A percentile compares a stretch with the other conserved stretches of the same genome.
phyloP scores from a whole-genome alignment of 2,329 filamentous ascomycete genomes.

The Diplocarpon rosae region DNA sequence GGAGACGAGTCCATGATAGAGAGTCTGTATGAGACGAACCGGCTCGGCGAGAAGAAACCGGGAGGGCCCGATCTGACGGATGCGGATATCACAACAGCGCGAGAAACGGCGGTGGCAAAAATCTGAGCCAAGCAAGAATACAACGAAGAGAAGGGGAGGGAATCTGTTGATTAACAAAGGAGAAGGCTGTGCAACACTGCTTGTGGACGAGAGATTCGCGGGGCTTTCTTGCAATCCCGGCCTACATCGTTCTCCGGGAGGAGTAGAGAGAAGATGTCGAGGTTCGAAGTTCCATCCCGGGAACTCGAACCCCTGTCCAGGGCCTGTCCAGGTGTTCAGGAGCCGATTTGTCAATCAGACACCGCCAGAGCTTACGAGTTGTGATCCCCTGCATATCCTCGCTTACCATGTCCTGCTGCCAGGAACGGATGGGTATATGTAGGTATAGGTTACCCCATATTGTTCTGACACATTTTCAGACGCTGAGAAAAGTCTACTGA shows the following conservation, averaged over 20 bases:
- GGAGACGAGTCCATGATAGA: slow-evolving; percentile 54
- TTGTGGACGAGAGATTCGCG: background rate
- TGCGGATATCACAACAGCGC: slow-evolving; percentile 33
- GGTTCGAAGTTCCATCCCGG: too few relatives aligned
- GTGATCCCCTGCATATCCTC: too few relatives aligned
- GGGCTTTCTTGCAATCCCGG: background rate
- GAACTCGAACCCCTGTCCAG: too few relatives aligned
- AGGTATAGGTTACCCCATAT: too few relatives aligned
- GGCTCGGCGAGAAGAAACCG: slow-evolving; percentile 38
- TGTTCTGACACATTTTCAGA: too few relatives aligned
- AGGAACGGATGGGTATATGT: too few relatives aligned
- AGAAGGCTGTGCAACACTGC: slow-evolving; percentile 2
- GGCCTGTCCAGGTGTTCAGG: too few relatives aligned
- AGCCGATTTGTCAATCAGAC: too few relatives aligned
- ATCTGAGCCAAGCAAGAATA: background rate
- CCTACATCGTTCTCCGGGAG: background rate
- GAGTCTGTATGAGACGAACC: slow-evolving; percentile 42
- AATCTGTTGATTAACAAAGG: background rate
- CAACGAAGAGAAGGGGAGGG: background rate
- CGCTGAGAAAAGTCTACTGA: too few relatives aligned
- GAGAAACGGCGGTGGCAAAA: slow-evolving; percentile 22
- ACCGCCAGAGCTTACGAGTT: too few relatives aligned
- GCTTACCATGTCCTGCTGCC: too few relatives aligned
- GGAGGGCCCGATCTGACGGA: slow-evolving; percentile 39
- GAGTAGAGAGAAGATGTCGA: too few relatives aligned